These are phyloP conservation scores for Trypanosoma platydactyli DNA, from an alignment of 208 protist species.

Conservation along the genomic window DNA sequence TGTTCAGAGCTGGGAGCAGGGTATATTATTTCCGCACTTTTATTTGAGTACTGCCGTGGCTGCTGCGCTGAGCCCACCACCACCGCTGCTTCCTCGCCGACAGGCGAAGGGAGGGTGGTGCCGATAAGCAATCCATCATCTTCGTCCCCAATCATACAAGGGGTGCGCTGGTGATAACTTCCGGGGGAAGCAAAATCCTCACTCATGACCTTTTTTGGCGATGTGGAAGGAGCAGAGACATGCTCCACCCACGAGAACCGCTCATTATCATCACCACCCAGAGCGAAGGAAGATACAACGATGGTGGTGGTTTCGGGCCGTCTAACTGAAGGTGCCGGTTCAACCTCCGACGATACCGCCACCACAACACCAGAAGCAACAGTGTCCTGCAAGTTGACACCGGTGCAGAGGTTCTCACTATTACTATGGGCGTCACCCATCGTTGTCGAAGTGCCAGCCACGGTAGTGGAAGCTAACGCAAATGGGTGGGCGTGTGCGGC, in stretches of 20 bases:
- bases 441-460: neutral
- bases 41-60: neutral
- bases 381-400: neutral
- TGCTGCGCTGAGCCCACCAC: too few species aligned
- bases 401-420: neutral
- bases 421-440: neutral
- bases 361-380: too few species aligned
- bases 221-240: neutral
- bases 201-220: slow-evolving; percentile 15
- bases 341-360: neutral
- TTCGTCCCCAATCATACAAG: slow-evolving; percentile 71
- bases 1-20: neutral
- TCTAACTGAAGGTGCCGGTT: neutral
- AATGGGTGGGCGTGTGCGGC: slow-evolving; percentile 8
- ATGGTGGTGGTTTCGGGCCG: neutral
- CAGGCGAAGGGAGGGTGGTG: slow-evolving; percentile 3
- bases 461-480: neutral
- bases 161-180: slow-evolving; percentile 78
- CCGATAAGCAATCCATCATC: slow-evolving; percentile 34
- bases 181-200: slow-evolving; percentile 46
- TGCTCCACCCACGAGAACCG: neutral
- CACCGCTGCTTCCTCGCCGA: neutral
- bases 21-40: neutral
- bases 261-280: slow-evolving; percentile 2
- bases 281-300: neutral